These are phyloP conservation scores for Fusarium musae DNA, from an alignment of 2,329 filamentous ascomycete genomes.

Conservation along the genomic window DNA sequence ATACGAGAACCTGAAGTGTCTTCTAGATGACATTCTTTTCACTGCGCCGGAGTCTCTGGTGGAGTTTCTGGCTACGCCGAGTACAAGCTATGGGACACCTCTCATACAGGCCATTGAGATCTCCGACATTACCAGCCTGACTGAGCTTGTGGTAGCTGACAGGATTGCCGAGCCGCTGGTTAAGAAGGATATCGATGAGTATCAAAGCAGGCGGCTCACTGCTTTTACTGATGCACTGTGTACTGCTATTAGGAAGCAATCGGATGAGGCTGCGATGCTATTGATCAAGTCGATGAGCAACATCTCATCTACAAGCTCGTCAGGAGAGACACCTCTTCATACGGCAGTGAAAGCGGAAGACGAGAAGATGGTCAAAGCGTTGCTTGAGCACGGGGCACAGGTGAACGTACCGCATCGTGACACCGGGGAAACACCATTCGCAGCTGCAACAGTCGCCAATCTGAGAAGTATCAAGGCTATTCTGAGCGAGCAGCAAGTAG, in stretches of 20 bases:
- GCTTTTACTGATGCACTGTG: not conserved
- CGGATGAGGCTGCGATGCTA: accelerated
- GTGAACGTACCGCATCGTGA: not conserved
- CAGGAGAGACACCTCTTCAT: not conserved
- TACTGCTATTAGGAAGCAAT: not conserved
- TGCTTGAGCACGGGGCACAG: not conserved
- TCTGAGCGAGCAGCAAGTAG: not conserved
- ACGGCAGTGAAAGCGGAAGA: accelerated
- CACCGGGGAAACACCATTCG: not conserved
- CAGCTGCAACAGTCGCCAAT: not conserved
- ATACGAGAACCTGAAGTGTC: accelerated
- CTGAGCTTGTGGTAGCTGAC: not conserved
- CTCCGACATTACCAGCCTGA: accelerated
- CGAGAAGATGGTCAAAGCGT: not conserved
- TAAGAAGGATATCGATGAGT: accelerated
- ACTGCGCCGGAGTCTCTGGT: not conserved
- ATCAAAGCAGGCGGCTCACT: not conserved
- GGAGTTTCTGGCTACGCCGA: not conserved
- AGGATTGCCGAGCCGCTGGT: not conserved
- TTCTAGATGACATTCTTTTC: accelerated
- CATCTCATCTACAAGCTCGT: not conserved
- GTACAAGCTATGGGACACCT: not conserved
- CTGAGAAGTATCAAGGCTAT: not conserved
- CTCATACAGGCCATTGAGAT: not conserved
- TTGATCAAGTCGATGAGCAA: not conserved